These are phyloP conservation scores for Hortiboletus flavorubellus DNA, from an alignment of 768 basidiomycete genomes.

Conservation along the genomic window DNA sequence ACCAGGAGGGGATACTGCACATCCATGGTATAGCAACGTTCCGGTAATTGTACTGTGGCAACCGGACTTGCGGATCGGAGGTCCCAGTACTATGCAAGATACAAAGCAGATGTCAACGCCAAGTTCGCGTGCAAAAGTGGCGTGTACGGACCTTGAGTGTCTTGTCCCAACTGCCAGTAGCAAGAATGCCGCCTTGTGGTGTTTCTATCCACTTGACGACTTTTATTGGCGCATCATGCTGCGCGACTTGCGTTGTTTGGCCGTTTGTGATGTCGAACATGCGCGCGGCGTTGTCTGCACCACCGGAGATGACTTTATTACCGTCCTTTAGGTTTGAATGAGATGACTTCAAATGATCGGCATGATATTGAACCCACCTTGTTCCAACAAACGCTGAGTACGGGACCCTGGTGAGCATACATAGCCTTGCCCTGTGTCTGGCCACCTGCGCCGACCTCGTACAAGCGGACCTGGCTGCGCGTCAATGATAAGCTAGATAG, in stretches of 20 bases:
- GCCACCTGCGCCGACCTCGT: constrained; percentile 79
- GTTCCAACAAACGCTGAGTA: constrained; percentile 87
- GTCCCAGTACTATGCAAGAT: constrained; percentile 82
- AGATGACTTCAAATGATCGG: constrained; percentile 3
- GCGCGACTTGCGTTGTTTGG: constrained; percentile 77
- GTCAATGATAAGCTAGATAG: constrained; percentile 2
- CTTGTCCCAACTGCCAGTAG: constrained; percentile 98
- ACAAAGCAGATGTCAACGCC: not conserved
- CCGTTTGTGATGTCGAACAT: constrained; percentile 90
- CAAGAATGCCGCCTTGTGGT: constrained; percentile 70
- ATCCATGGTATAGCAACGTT: constrained; percentile 87
- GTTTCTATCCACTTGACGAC: constrained; percentile 80
- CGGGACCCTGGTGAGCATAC: constrained; percentile 89
- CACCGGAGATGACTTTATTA: constrained; percentile 86
- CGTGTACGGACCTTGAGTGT: constrained; percentile 70
- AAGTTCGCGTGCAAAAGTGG: not conserved
- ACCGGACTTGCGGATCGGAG: constrained; percentile 72
- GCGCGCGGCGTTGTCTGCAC: constrained; percentile 93
- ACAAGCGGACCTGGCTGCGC: constrained; percentile 72
- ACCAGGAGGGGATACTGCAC: constrained; percentile 81
- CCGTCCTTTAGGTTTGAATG: constrained; percentile 58
- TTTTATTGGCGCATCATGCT: constrained; percentile 87
- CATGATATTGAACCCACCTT: constrained; percentile 46
- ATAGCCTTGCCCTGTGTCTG: constrained; percentile 87
- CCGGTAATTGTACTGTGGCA: constrained; percentile 78